Evolutionary conservation across 805 yeast genomes (phyloP), one percentile per base, ranked within the genome.

Genomic region (Ogataea nonfermentans): DNA sequence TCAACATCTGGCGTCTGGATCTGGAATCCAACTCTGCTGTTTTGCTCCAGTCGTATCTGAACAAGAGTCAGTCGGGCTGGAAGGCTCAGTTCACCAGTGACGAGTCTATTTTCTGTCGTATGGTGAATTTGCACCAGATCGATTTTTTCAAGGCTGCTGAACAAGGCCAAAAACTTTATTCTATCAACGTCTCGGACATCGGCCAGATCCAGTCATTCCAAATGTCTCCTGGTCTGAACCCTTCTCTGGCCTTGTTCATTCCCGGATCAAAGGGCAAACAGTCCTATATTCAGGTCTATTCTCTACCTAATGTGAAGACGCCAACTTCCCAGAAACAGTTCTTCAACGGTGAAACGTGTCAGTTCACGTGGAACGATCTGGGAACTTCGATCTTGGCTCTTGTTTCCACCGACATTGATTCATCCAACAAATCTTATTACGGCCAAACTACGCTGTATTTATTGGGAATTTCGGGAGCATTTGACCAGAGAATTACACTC

Each of bases 331-430:
- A 81, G 46, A 93, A 91, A 63, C 79, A 87, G 43, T 87, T 93
- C 55, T 93, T 93, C 76, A 90, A 91, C 67, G 98, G 97, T 35
- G 99, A 93, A 61, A 78, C 85, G 49, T 93, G 96, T 64, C 82
- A 78, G 53, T 76, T 93, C 68, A 83, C 78, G 61, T 93, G 99
- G 99, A 93, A 95, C 64, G 75, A 79, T 24, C 73, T 89, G 48
- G 99, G 99, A 44, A 93, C 97, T 44, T 95, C 97, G 6, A 71
- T 91, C 46, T 70, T 95, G 57, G 96, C 96, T 33, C 74, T 90
- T 53, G 95, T 97, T 4, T 84, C 93, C 32, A 93, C 97, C 19
- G 99, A 93, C 65, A 95, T 91, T 52, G 99, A 93, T 66, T 73
- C 93, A 23, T 78, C 95, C 24, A 95, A 95, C 62, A 82, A 91